Conservation (phyloP, 78 protist genomes). For the Dictyostelium capitatum region DNA sequence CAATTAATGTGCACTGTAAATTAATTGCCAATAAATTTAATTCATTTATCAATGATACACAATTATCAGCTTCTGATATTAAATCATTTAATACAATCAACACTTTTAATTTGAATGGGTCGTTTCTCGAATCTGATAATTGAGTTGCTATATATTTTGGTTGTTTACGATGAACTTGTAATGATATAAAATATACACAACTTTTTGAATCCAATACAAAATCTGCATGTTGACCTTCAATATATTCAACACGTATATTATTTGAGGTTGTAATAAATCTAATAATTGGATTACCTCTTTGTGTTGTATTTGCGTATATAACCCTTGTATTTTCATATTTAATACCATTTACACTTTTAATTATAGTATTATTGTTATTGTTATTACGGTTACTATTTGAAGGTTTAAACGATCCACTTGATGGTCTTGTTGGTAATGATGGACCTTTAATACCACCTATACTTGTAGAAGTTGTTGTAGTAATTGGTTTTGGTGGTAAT, state of each 20-base stretch:
- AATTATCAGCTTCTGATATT: conserved; percentile 13
- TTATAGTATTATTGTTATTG: background rate
- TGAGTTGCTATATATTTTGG: background rate
- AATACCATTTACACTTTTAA: too few relatives aligned
- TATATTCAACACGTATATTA: background rate
- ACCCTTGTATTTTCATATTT: background rate
- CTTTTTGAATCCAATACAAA: background rate
- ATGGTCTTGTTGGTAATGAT: conserved; percentile 17
- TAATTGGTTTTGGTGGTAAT: background rate
- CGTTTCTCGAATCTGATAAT: too few relatives aligned
- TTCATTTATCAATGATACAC: conserved; percentile 54
- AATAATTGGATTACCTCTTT: conserved; percentile 36
- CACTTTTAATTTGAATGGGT: background rate
- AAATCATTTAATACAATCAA: conserved; percentile 12
- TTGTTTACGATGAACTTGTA: conserved; percentile 35
- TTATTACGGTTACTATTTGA: background rate
- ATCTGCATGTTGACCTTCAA: conserved; percentile 6
- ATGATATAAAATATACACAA: background rate
- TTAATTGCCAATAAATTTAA: conserved; percentile 1
- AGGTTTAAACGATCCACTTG: background rate
- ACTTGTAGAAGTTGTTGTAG: background rate
- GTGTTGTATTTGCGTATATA: conserved; percentile 24
- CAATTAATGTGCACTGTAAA: conserved; percentile 7
- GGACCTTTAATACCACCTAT: background rate
- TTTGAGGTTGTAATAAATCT: background rate